These are phyloP conservation scores for Tolypocladium pustulatum DNA, from an alignment of 2,329 filamentous ascomycete genomes.

Conservation along the genomic window DNA sequence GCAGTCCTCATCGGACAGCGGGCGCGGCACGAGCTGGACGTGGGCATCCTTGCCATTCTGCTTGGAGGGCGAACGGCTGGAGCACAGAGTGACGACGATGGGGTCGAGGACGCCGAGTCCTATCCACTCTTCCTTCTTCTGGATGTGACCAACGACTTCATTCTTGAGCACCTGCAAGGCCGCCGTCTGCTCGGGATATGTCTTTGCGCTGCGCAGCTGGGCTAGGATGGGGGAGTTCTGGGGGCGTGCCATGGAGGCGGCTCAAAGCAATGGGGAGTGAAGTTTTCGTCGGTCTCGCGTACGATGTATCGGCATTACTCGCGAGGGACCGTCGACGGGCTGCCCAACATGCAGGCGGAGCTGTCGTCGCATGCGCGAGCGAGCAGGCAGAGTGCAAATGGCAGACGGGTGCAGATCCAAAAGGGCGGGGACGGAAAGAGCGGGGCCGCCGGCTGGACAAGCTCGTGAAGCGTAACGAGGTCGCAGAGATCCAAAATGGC, in stretches of 20 bases:
- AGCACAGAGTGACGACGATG: conserved; percentile 35
- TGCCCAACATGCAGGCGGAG: not conserved
- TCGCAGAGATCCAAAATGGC: not conserved
- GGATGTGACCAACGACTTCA: conserved; percentile 76
- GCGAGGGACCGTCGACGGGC: not conserved
- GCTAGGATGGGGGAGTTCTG: conserved; percentile 42
- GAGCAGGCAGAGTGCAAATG: not conserved
- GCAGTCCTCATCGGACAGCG: conserved; percentile 52
- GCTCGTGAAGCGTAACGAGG: not conserved
- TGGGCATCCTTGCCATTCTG: conserved; percentile 28
- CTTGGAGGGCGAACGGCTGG: conserved; percentile 20
- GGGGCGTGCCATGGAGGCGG: conserved; percentile 39
- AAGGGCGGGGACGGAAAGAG: not conserved
- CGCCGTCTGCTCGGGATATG: conserved; percentile 39
- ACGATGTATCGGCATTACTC: conserved; percentile 6
- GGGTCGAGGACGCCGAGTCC: conserved; percentile 56
- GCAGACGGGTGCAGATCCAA: not conserved
- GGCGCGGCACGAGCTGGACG: conserved; percentile 19
- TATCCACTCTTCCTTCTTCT: conserved; percentile 76
- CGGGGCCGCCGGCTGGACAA: not conserved
- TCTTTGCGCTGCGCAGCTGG: conserved; percentile 45
- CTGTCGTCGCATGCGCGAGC: not conserved
- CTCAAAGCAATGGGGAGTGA: conserved; percentile 2
- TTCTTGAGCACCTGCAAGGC: conserved; percentile 73
- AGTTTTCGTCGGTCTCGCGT: conserved; percentile 1